These are phyloP conservation scores for Candolleomyces aberdarensis DNA, from an alignment of 768 basidiomycete species.

Conservation along the genomic window DNA sequence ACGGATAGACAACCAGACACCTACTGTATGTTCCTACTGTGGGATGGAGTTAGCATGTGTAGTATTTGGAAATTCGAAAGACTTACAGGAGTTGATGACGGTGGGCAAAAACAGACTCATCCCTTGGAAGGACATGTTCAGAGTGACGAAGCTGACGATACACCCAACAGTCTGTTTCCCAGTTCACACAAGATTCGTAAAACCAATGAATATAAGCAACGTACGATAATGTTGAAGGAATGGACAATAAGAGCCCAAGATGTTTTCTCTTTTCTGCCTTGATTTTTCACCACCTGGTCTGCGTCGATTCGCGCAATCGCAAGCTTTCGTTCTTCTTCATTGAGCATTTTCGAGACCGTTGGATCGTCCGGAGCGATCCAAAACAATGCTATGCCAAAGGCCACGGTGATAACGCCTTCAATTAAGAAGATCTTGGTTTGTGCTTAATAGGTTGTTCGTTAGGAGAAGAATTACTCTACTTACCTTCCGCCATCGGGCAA, in stretches of 20 bases:
- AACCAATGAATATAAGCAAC: background rate
- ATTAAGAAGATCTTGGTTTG: constrained; percentile 35
- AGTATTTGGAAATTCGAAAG: background rate
- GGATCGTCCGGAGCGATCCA: constrained; percentile 27
- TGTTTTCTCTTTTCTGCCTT: constrained; percentile 10
- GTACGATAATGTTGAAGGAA: constrained; percentile 21
- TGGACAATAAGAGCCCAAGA: constrained; percentile 3
- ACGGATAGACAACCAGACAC: constrained; percentile 18
- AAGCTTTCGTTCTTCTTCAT: constrained; percentile 23
- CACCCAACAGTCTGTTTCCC: constrained; percentile 26
- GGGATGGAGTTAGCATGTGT: too few relatives aligned
- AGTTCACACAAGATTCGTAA: background rate
- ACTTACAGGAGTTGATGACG: constrained; percentile 30
- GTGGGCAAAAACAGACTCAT: constrained; percentile 34
- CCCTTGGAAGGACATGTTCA: constrained; percentile 42
- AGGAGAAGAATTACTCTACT: background rate
- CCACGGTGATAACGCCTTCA: constrained; percentile 34
- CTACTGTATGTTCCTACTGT: constrained; percentile 34
- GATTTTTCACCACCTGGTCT: constrained; percentile 18
- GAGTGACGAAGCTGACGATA: constrained; percentile 27
- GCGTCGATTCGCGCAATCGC: constrained; percentile 28
- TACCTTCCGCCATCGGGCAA: constrained; percentile 32
- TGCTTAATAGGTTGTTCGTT: background rate
- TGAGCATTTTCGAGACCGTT: constrained; percentile 24
- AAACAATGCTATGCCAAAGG: constrained; percentile 20